phyloP scores from a whole-genome alignment of 2,329 filamentous ascomycete genomes.

The Sporothrix schenckii region DNA sequence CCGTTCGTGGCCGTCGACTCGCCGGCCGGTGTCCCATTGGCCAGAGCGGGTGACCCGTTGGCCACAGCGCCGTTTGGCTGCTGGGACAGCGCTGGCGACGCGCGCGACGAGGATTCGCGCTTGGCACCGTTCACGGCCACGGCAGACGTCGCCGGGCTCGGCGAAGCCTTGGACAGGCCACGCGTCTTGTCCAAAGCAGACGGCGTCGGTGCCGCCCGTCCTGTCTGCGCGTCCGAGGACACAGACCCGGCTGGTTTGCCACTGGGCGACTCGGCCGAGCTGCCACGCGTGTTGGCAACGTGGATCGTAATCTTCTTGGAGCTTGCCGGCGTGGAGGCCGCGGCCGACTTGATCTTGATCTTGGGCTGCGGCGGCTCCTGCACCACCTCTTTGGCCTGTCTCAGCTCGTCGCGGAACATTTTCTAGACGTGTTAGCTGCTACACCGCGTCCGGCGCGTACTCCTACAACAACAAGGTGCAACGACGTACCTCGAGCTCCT shows the following conservation, averaged over 20 bases:
- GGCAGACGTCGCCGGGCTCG: constrained; percentile 49
- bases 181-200: constrained; percentile 47
- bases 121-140: constrained; percentile 40
- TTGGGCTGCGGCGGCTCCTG: constrained; percentile 73
- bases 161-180: constrained; percentile 51
- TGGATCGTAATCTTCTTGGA: constrained; percentile 72
- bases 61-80: constrained; percentile 40
- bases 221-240: constrained; percentile 40
- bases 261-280: constrained; percentile 57
- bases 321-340: constrained; percentile 48
- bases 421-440: constrained; percentile 28
- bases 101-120: constrained; percentile 44
- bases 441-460: too few species aligned
- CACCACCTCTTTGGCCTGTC: constrained; percentile 71
- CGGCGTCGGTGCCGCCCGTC: constrained; percentile 38
- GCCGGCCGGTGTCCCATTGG: constrained; percentile 39
- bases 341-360: constrained; percentile 74
- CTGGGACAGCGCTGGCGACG: constrained; percentile 40
- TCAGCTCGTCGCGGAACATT: constrained; percentile 67
- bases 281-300: constrained; percentile 61
- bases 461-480: too few species aligned
- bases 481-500: constrained; percentile 70
- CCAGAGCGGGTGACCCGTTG: background rate
- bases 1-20: constrained; percentile 18
- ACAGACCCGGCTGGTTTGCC: constrained; percentile 46